A percentile compares a stretch with the other conserved stretches of the same genome.
Conservation (phyloP, 352 stramenopile genomes). For the Sclerospora graminicola region DNA sequence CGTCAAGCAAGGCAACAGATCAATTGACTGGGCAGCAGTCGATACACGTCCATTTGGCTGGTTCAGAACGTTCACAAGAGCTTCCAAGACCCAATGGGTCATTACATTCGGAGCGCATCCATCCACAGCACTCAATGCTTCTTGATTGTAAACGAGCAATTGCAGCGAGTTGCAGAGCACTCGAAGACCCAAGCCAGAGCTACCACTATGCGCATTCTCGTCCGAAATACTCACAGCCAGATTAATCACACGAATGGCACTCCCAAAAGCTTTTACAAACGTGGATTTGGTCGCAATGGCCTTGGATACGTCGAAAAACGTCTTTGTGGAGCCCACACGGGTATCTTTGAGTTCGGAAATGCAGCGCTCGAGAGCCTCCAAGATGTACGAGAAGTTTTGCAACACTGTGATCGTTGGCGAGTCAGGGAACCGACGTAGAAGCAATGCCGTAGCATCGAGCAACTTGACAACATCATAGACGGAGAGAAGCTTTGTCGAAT, state of each 20-base stretch:
- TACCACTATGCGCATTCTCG: slow-evolving; percentile 66
- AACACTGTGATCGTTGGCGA: slow-evolving; percentile 48
- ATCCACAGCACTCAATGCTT: slow-evolving; percentile 33
- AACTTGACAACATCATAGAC: slow-evolving; percentile 68
- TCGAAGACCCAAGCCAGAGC: slow-evolving; percentile 55
- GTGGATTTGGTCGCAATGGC: slow-evolving; percentile 46
- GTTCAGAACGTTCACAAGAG: slow-evolving; percentile 74
- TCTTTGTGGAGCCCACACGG: slow-evolving; percentile 24
- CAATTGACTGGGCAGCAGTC: slow-evolving; percentile 67
- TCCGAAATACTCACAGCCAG: slow-evolving; percentile 61
- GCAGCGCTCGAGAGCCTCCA: slow-evolving; percentile 74
- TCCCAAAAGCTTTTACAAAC: slow-evolving; percentile 60
- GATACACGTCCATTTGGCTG: slow-evolving; percentile 74
- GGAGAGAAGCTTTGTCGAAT: slow-evolving; percentile 51
- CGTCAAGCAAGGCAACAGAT: slow-evolving; percentile 70
- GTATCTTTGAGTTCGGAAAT: slow-evolving; percentile 63
- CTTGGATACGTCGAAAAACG: slow-evolving; percentile 42
- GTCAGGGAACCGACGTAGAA: slow-evolving; percentile 68
- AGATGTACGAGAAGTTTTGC: slow-evolving; percentile 51
- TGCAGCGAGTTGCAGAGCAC: slow-evolving; percentile 69
- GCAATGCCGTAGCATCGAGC: slow-evolving; percentile 51
- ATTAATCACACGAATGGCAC: slow-evolving; percentile 70
- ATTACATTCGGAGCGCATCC: slow-evolving; percentile 58
- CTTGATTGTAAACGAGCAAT: slow-evolving; percentile 67
- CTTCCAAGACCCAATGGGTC: slow-evolving; percentile 72